Evolutionary conservation across 2,329 filamentous ascomycete genomes (phyloP), one percentile per base, ranked within the genome.

Genomic region (Fusarium illudens): DNA sequence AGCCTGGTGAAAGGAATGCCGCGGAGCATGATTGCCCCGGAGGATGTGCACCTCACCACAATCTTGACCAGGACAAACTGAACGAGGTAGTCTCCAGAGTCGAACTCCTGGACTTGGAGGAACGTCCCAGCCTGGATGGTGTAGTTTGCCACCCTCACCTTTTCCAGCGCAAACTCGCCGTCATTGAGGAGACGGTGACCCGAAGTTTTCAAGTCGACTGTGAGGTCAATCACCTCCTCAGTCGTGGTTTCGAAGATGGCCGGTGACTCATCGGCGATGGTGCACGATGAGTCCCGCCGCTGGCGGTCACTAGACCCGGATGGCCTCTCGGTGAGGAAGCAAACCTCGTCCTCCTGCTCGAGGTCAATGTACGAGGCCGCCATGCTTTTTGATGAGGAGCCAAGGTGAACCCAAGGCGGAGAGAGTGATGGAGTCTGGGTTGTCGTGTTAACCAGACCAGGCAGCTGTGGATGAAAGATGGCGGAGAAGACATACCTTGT

Each of bases 11-110:
- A 82, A 0, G 80, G 79, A 0, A 78, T 64, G 0, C 84, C 84
- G 2, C 80, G 77, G 8, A 84, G 64, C 1, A 67, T 70, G n/a
- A 74, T 53, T 0, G 71, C 55, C 0, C 75, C 72, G 0, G 54
- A 53, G 0, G 30, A 11, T 13, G n/a, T 39, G 29, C 74, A 51
- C 25, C 78, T 68, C 19, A 83, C 75, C 36, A 87, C 81, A 1
- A 71, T 64, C 46, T 79, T 79, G 72, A 87, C 82, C 60, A 80
- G 70, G 27, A 86, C 75, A 56, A 79, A 81, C 3, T 78, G 46
- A 6, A 82, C 70, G 2, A 62, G 53, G 34, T 73, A 74, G 1
- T 60, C 53, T 5, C 73, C 75, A 6, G 75, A 33, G 2, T 36
- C 27, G 8, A 70, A 70, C 12, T 68, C 22, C 7, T 53, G 32